Conservation (phyloP, 2,329 filamentous ascomycete species). For the Sporothrix sp. region DNA sequence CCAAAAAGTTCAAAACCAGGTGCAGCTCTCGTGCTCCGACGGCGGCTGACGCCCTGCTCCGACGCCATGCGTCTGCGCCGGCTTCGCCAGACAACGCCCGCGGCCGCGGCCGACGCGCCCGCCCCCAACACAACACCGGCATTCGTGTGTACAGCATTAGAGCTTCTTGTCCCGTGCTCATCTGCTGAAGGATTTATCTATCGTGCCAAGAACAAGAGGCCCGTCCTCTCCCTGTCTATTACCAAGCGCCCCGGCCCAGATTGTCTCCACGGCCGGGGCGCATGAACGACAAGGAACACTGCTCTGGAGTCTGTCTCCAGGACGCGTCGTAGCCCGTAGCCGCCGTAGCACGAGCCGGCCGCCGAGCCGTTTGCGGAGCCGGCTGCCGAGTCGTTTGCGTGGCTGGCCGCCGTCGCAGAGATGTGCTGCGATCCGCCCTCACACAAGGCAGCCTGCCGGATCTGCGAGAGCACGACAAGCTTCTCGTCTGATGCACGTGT, state of each 20-base stretch:
- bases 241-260: constrained; percentile 43
- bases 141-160: constrained; percentile 53
- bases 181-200: constrained; percentile 45
- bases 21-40: not conserved
- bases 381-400: too few relatives aligned
- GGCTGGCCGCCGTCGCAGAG: too few relatives aligned
- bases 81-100: not conserved
- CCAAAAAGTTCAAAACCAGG: constrained; percentile 3
- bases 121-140: constrained; percentile 28
- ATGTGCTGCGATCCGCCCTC: too few relatives aligned
- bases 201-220: constrained; percentile 43
- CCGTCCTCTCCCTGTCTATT: constrained; percentile 37
- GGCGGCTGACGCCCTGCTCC: not conserved
- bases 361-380: not conserved
- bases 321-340: too few relatives aligned
- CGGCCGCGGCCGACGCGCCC: too few relatives aligned
- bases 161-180: constrained; percentile 37
- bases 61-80: not conserved
- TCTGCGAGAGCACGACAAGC: too few relatives aligned
- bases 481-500: too few relatives aligned
- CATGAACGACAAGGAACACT: constrained; percentile 46
- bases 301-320: too few relatives aligned
- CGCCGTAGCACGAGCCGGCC: not conserved
- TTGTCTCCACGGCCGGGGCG: constrained; percentile 35
- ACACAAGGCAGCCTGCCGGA: too few relatives aligned